A percentile compares a stretch with the other conserved stretches of the same genome.
Evolutionary conservation across 2,329 filamentous ascomycete genomes (phyloP).

Genomic region (Cladophialophora exuberans): DNA sequence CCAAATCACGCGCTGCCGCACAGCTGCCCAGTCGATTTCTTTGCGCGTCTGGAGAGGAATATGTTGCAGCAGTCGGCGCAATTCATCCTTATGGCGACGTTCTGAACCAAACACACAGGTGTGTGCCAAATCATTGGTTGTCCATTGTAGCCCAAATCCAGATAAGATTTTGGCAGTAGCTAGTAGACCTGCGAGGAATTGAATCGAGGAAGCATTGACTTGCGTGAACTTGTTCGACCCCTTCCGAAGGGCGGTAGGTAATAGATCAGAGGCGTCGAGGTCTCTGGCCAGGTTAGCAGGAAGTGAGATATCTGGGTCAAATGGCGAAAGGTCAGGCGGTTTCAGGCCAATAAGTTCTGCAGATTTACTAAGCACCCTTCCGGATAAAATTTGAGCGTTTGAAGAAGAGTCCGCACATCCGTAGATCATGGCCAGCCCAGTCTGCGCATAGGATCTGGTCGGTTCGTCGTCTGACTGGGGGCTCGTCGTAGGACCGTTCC

Average conservation of each 20-base stretch:
- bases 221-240: slow-evolving; percentile 46
- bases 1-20: slow-evolving; percentile 60
- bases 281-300: slow-evolving; percentile 38
- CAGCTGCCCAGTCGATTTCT: slow-evolving; percentile 52
- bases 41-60: slow-evolving; percentile 49
- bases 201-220: slow-evolving; percentile 43
- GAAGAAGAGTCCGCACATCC: slow-evolving; percentile 51
- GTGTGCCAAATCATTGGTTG: slow-evolving; percentile 46
- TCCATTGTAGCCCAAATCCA: slow-evolving; percentile 43
- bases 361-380: slow-evolving; percentile 18
- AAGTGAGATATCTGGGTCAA: slow-evolving; percentile 19
- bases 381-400: slow-evolving; percentile 27
- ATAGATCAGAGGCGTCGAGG: slow-evolving; percentile 44
- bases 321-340: slow-evolving; percentile 13
- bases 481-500: slow-evolving; percentile 63
- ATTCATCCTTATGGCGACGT: slow-evolving; percentile 56
- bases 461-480: slow-evolving; percentile 35
- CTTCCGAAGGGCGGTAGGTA: slow-evolving; percentile 46
- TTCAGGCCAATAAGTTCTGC: slow-evolving; percentile 53
- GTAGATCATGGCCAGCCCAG: slow-evolving; percentile 63
- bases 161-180: slow-evolving; percentile 45
- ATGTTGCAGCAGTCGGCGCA: slow-evolving; percentile 57
- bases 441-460: slow-evolving; percentile 59
- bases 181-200: slow-evolving; percentile 46
- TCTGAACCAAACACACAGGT: slow-evolving; percentile 57